Percentiles rank a stretch among this genome's conserved stretches.
Conservation (phyloP, 225 moss, liverwort and hornwort genomes). For the Takakia lepidozioides region DNA sequence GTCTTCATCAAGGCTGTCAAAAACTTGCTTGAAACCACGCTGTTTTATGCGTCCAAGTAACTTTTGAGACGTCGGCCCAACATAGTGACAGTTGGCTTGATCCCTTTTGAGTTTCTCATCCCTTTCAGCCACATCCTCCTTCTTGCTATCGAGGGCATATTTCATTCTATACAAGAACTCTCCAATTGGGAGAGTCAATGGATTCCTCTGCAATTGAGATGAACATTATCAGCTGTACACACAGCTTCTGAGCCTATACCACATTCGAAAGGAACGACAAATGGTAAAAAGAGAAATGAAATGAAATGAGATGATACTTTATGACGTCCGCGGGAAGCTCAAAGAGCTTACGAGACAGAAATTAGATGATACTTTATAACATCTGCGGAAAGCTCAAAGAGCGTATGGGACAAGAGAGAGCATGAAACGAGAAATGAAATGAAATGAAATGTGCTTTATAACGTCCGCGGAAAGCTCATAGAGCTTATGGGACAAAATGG, state of each 20-base stretch:
- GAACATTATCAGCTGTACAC: not conserved
- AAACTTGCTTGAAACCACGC: constrained; percentile 71
- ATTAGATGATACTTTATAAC: no score
- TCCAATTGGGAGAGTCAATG: constrained; percentile 73
- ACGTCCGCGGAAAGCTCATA: no score
- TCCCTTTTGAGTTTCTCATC: constrained; percentile 53
- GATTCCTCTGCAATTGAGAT: constrained; percentile 54
- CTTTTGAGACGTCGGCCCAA: constrained; percentile 74
- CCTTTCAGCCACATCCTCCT: constrained; percentile 34
- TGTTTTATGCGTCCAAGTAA: constrained; percentile 59
- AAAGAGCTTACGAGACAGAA: no score
- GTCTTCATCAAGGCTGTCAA: constrained; percentile 77
- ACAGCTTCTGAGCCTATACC: not conserved
- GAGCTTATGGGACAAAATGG: no score
- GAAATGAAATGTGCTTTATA: no score
- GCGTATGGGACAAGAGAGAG: no score
- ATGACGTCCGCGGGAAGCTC: no score
- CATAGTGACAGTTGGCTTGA: constrained; percentile 70
- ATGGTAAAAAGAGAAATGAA: no score
- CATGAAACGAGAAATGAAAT: no score
- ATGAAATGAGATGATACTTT: no score
- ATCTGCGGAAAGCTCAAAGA: no score
- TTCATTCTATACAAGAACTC: constrained; percentile 79
- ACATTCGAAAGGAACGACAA: not conserved
- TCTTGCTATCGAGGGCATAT: constrained; percentile 68